Percentiles rank a stretch among this genome's conserved stretches.
Conservation (phyloP, 805 yeast genomes). For the Zygoascus tannicola region DNA sequence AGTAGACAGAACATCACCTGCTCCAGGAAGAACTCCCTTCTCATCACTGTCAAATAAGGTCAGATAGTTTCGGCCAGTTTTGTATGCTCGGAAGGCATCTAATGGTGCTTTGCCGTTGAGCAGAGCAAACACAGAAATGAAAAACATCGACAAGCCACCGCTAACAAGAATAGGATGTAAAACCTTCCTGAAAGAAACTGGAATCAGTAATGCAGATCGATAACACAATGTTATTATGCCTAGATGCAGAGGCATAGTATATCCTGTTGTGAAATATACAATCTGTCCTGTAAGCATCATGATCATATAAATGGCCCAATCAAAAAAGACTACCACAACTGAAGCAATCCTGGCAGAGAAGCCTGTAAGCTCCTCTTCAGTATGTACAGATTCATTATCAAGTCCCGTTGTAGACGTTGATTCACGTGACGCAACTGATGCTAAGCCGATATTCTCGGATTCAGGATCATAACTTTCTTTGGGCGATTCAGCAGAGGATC, state of each 20-base stretch:
- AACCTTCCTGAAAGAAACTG: constrained; percentile 39
- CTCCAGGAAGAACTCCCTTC: constrained; percentile 53
- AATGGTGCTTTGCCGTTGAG: constrained; percentile 33
- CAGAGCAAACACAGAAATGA: constrained; percentile 50
- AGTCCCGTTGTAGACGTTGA: background rate
- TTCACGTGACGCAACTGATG: background rate
- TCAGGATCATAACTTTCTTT: background rate
- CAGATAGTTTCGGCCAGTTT: constrained; percentile 61
- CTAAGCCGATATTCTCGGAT: too few relatives aligned
- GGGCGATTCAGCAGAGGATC: background rate
- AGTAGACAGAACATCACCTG: constrained; percentile 65
- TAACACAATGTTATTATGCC: constrained; percentile 51
- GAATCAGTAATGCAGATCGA: constrained; percentile 38
- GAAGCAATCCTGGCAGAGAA: background rate
- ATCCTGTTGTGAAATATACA: constrained; percentile 47
- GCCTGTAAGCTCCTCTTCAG: background rate
- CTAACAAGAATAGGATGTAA: constrained; percentile 67
- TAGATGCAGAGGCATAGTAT: constrained; percentile 54
- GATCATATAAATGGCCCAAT: constrained; percentile 42
- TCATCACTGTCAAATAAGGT: constrained; percentile 38
- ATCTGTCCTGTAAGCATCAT: constrained; percentile 50
- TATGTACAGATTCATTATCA: background rate
- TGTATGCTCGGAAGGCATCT: constrained; percentile 50
- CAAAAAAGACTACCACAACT: constrained; percentile 37
- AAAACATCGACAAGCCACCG: constrained; percentile 53